These are phyloP conservation scores for Yamadazyma nakazawae DNA, from an alignment of 805 yeast species.

Conservation along the genomic window DNA sequence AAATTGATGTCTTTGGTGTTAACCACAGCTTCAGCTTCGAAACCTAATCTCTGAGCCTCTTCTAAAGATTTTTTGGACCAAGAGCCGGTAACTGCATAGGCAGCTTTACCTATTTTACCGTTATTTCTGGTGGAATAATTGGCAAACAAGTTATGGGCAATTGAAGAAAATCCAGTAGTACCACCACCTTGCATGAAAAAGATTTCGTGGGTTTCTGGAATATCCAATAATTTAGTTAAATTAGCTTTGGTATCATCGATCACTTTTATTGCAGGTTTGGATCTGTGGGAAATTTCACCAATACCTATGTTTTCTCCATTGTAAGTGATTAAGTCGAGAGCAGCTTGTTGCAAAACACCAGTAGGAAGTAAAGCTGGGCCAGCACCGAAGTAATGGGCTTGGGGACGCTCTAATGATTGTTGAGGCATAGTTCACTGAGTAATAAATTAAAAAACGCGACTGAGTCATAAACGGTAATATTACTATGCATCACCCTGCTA, in stretches of 20 bases:
- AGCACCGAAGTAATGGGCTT: slow-evolving; percentile 91
- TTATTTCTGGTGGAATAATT: slow-evolving; percentile 59
- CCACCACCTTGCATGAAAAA: slow-evolving; percentile 98
- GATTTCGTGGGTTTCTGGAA: slow-evolving; percentile 93
- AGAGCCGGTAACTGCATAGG: slow-evolving; percentile 85
- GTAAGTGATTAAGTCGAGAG: slow-evolving; percentile 73
- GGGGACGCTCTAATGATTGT: slow-evolving; percentile 51
- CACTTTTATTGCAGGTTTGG: slow-evolving; percentile 73
- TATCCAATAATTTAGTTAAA: slow-evolving; percentile 57
- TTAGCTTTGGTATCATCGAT: slow-evolving; percentile 73
- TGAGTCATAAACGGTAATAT: slow-evolving; percentile 10
- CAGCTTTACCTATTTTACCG: slow-evolving; percentile 75
- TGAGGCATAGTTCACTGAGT: background rate
- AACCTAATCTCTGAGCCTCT: slow-evolving; percentile 83
- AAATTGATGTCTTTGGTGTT: slow-evolving; percentile 62
- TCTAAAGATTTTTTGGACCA: slow-evolving; percentile 90
- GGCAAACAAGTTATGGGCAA: slow-evolving; percentile 79
- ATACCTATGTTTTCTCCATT: slow-evolving; percentile 74
- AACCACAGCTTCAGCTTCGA: slow-evolving; percentile 65
- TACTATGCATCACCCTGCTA: no score
- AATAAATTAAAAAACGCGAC: slow-evolving; percentile 2
- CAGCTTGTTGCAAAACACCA: slow-evolving; percentile 80
- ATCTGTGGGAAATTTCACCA: slow-evolving; percentile 96
- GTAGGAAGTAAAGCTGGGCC: slow-evolving; percentile 96
- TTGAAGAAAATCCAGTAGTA: slow-evolving; percentile 89